Base-by-base conservation (phyloP, 1,284 basidiomycete genomes). In the Boletus calvinii region DNA sequence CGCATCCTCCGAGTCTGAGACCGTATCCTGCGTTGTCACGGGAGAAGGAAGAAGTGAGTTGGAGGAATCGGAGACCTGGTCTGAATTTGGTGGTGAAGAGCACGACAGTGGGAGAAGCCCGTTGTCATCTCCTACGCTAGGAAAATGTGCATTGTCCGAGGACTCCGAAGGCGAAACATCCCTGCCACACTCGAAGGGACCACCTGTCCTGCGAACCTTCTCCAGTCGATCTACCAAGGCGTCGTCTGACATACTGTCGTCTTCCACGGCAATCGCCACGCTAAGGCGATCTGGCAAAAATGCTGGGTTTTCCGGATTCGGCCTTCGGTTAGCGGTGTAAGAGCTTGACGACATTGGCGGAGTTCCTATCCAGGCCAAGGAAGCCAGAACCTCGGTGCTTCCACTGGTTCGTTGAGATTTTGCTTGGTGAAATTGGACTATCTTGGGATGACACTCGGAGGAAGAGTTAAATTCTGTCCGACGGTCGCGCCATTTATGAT, bases 181-280 rank as follows among this genome's bases (percentile, higher is more conserved):
- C 32, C 15, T 43, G 7, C 12, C 13, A 18, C 6, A 12, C 3
- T 53, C 50, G 5, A 35, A 43, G 24, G 50, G 35, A 26, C 29
- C 32, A 31, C 50, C 31, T 32, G 48, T 58, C 51, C 49, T 55
- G 47, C 76, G 70, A 48, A 78, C 70, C 17, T 65, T 64, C 59
- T 81, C 78, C 18, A 81, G 69, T 41, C 68, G 69, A 46, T 71
- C 62, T 4, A 80, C 72, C 9, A 80, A 63, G 6, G 69, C 67
- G 53, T 76, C 77, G 57, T 81, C 77, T 1, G 77, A 69, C 46
- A 81, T 68, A 11, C 64, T 74, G 36, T 79, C 76, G 40, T 79
- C 77, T 18, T 72, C 75, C 60, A 80, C 72, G 9, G 76, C 79
- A 58, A 74, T 74, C 1, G 73, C 72, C 45, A 65, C 59, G 45